phyloP scores from a whole-genome alignment of 2,329 filamentous ascomycete species.

The Scortechinia acanthostroma region DNA sequence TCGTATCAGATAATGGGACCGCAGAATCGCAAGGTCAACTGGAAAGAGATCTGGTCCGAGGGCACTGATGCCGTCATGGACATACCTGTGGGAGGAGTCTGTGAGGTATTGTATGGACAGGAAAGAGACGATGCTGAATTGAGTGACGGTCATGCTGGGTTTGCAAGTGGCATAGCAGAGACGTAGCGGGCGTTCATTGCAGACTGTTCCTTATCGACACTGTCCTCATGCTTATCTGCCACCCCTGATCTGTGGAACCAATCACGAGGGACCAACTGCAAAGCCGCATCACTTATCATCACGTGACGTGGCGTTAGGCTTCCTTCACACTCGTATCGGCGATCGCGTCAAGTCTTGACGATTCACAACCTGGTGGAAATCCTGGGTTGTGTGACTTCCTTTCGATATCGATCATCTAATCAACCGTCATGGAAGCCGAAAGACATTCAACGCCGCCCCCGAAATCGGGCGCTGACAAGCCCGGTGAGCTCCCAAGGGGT shows the following conservation, averaged over 20 bases:
- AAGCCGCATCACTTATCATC: not conserved
- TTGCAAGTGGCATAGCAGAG: too few relatives aligned
- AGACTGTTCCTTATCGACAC: too few relatives aligned
- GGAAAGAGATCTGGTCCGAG: constrained; percentile 79
- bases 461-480: too few relatives aligned
- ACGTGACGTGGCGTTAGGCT: not conserved
- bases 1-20: constrained; percentile 20
- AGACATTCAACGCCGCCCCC: too few relatives aligned
- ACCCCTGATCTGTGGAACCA: too few relatives aligned
- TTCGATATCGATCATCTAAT: too few relatives aligned
- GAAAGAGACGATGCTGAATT: not conserved
- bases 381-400: too few relatives aligned
- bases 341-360: not conserved
- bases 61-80: constrained; percentile 97
- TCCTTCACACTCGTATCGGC: not conserved
- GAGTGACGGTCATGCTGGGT: too few relatives aligned
- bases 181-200: too few relatives aligned
- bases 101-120: constrained; percentile 79
- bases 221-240: too few relatives aligned
- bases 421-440: too few relatives aligned
- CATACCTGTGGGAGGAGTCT: constrained; percentile 87
- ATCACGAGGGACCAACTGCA: not conserved
- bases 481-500: not conserved
- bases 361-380: not conserved
- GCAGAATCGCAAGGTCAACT: constrained; percentile 41